phyloP scores from a whole-genome alignment of 1,284 basidiomycete species.

The Cutaneotrichosporon arboriforme region DNA sequence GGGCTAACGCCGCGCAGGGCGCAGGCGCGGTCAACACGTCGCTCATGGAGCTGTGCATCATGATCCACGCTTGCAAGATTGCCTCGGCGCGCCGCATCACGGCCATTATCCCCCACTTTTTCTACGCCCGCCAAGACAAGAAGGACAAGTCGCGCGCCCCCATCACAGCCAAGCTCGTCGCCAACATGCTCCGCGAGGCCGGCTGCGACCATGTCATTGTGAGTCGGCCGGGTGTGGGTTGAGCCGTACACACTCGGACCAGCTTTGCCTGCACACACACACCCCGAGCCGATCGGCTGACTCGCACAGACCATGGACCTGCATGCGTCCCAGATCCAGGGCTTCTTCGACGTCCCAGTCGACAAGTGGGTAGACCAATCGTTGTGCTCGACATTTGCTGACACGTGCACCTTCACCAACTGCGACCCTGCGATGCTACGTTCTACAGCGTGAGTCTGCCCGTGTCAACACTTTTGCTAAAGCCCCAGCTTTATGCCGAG shows the following conservation, averaged over 20 bases:
- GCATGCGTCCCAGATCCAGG: slow-evolving; percentile 97
- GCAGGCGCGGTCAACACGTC: slow-evolving; percentile 66
- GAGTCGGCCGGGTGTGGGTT: slow-evolving; percentile 46
- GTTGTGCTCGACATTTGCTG: not conserved
- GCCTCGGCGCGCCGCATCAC: slow-evolving; percentile 93
- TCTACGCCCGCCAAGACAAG: slow-evolving; percentile 95
- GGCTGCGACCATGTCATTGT: slow-evolving; percentile 99
- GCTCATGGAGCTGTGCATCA: slow-evolving; percentile 95
- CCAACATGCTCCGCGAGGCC: slow-evolving; percentile 96
- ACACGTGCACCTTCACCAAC: slow-evolving; percentile 3
- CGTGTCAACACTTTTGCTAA: not conserved
- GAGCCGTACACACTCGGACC: not conserved
- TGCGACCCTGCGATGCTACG: not conserved
- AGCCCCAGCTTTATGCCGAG: slow-evolving; percentile 81
- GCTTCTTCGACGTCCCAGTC: slow-evolving; percentile 99
- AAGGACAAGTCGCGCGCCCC: slow-evolving; percentile 99
- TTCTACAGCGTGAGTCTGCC: slow-evolving; percentile 19
- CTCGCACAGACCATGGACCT: slow-evolving; percentile 84
- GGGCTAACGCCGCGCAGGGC: slow-evolving; percentile 23
- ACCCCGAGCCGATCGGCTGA: not conserved
- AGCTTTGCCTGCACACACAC: not conserved
- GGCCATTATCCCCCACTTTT: slow-evolving; percentile 90
- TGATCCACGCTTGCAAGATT: slow-evolving; percentile 99
- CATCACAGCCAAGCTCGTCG: slow-evolving; percentile 97
- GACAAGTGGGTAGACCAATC: slow-evolving; percentile 73